Base-by-base conservation (phyloP, 2,329 filamentous ascomycete species). In the Chrysoporthe cubensis region DNA sequence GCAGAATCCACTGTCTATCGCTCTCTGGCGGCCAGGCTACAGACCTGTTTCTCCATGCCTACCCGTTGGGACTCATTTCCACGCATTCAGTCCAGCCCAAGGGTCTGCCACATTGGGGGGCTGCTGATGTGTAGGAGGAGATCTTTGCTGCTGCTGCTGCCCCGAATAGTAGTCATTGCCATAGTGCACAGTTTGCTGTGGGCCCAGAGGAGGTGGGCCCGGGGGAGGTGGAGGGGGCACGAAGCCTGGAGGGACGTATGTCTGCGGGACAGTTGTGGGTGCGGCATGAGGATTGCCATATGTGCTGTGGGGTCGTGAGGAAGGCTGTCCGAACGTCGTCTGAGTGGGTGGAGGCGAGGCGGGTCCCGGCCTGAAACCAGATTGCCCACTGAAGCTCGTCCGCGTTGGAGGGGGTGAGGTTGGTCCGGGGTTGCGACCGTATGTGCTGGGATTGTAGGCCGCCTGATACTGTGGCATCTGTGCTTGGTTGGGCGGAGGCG, bases 1-100 rank as follows among this genome's bases (percentile, higher is more conserved):
- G 34, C 54, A 5, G 2, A 3, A 16, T 57, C 3, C 4, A 32
- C 13, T 16, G 34, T 32, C 14, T 54, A 18, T 7, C 42, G 18
- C 37, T 11, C 13, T 42, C 4, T n/a, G 6, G 8, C 9, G 11
- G n/a, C 13, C 46, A 37, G 46, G 11, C 54, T 14, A 6, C 3
- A n/a, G 26, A 26, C 34, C 50, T 34, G 52, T 16, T 13, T 43
- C 4, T n/a, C n/a, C 54, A 48, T 37, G 32, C 1, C 34, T 14
- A 0, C 42, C 34, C 16, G 13, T 26, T n/a, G 7, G 21, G 44
- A 58, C 42, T 71, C 60, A 91, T 76, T 90, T 91, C 90, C 90
- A 92, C 58, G 85, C 86, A 79, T 85, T 90, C 72, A 93, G 77
- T 4, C 90, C 90, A 18, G 89, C 89, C 89, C 89, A 93, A 8